phyloP scores from a whole-genome alignment of 2,329 filamentous ascomycete genomes.

The Phaeoacremonium minimum region DNA sequence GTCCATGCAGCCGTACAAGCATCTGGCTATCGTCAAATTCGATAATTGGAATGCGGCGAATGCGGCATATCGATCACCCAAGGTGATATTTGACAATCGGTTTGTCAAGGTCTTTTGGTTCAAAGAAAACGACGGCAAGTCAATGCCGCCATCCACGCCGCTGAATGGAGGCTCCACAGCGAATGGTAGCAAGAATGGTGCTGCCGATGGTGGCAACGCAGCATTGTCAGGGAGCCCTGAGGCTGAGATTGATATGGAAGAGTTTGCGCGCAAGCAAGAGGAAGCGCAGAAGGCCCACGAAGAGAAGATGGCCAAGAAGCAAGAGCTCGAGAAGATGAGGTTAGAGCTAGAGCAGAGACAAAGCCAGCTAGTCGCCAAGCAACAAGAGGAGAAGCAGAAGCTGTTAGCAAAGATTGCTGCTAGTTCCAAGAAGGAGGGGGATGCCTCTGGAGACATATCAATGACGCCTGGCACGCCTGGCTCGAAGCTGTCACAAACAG shows the following conservation, averaged over 20 bases:
- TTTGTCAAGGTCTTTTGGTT: slow-evolving; percentile 85
- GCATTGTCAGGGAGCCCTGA: slow-evolving; percentile 20
- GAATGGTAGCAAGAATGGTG: slow-evolving; percentile 22
- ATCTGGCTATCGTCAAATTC: slow-evolving; percentile 67
- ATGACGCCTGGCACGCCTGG: slow-evolving; percentile 13
- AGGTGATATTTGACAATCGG: slow-evolving; percentile 78
- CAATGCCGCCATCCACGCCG: slow-evolving; percentile 16
- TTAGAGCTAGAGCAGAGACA: slow-evolving; percentile 63
- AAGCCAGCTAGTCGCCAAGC: slow-evolving; percentile 56
- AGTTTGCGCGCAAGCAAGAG: slow-evolving; percentile 63
- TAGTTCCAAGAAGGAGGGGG: slow-evolving; percentile 21
- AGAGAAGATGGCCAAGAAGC: slow-evolving; percentile 58
- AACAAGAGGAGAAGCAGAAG: slow-evolving; percentile 60
- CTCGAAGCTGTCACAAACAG: slow-evolving; percentile 45
- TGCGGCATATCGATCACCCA: slow-evolving; percentile 70
- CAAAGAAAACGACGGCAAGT: slow-evolving; percentile 44
- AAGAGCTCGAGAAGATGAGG: slow-evolving; percentile 58
- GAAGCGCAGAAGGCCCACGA: slow-evolving; percentile 68
- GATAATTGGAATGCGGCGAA: slow-evolving; percentile 62
- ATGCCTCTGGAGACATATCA: background rate
- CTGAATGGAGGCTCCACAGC: slow-evolving; percentile 15
- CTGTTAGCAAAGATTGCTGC: slow-evolving; percentile 57
- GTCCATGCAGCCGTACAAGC: slow-evolving; percentile 61
- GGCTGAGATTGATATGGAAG: slow-evolving; percentile 63
- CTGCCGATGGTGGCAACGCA: slow-evolving; percentile 14